Base-by-base conservation (phyloP, 768 basidiomycete genomes). In the Coprinopsis cinerea region DNA sequence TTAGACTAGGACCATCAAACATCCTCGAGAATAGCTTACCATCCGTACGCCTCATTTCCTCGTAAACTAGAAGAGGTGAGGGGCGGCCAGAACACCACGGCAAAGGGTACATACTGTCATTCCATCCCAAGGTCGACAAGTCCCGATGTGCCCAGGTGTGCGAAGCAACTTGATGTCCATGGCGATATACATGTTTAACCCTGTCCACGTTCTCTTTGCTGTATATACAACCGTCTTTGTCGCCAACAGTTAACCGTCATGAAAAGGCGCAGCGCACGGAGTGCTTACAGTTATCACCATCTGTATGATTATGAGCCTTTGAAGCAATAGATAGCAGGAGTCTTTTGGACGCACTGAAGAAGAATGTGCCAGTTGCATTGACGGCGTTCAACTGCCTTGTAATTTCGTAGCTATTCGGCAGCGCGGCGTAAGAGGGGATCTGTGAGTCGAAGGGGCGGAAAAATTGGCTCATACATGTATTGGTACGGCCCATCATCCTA, bases 141-240 rank as follows among this genome's bases (percentile, higher is more conserved):
- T 74, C 61, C 10, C 55, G 52, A 51, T 77, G 76, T 11, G 58
- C 53, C 68, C 67, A 68, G 1, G 66, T 65, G 51, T 68, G 66
- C 20, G 65, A 65, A 20, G 56, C 64, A 25, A 68, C 54, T 49
- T 67, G 65, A 41, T 68, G 67, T 3, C 66, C 68, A 4, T 49
- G 42, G 47, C 47, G 42, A 50, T 60, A 64, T 1, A 56, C 53
- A 40, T 61, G 52, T 30, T 57, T 52, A 40, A 65, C 52, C 6
- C 58, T 56, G 20, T 53, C 50, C 10, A 58, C 57, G 9, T 57
- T 55, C 1, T 53, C 54, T 0, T 36, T 39, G 26, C 52, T 55
- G 51, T 66, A 67, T 28, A 65, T 67, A 47, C 65, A 67, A 13
- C 54, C 63, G 35, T 42, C 41, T 45, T 17, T 5, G 32, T 15